Conservation (phyloP, 495 filamentous ascomycete genomes). For the Jackrogersella minutella region DNA sequence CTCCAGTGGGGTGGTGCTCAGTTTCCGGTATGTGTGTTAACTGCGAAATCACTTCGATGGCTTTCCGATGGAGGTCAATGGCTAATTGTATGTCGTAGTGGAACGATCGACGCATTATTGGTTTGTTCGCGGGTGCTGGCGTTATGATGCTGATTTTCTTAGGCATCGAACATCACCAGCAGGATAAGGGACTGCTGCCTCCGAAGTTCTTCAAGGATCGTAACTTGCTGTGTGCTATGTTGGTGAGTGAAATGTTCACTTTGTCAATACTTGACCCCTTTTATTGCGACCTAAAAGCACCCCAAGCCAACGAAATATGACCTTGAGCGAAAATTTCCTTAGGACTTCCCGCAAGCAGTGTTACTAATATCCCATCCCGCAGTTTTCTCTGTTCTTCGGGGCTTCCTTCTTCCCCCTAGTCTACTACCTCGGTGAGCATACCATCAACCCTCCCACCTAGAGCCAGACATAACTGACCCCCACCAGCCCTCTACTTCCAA, state of each 20-base stretch:
- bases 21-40: conserved; percentile 50
- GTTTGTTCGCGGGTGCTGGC: conserved; percentile 58
- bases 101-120: conserved; percentile 34
- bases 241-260: conserved; percentile 41
- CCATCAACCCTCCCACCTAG: not conserved
- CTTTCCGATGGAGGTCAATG: not conserved
- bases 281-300: not conserved
- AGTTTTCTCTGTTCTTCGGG: conserved; percentile 67
- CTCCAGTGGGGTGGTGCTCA: conserved; percentile 69
- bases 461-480: not conserved
- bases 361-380: conserved; percentile 35
- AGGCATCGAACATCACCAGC: conserved; percentile 58
- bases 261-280: conserved; percentile 1
- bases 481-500: conserved; percentile 82
- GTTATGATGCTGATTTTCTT: conserved; percentile 60
- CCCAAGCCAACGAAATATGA: conserved; percentile 1
- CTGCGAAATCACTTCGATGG: conserved; percentile 43
- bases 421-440: conserved; percentile 69
- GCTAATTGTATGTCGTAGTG: conserved; percentile 27
- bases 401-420: conserved; percentile 72
- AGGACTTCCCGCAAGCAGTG: conserved; percentile 57
- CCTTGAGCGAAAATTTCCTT: conserved; percentile 55
- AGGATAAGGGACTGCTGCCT: conserved; percentile 63
- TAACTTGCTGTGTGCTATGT: conserved; percentile 59
- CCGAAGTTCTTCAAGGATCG: conserved; percentile 64